Evolutionary conservation across 768 basidiomycete species (phyloP).

Genomic region (Pleurotus tuoliensis): DNA sequence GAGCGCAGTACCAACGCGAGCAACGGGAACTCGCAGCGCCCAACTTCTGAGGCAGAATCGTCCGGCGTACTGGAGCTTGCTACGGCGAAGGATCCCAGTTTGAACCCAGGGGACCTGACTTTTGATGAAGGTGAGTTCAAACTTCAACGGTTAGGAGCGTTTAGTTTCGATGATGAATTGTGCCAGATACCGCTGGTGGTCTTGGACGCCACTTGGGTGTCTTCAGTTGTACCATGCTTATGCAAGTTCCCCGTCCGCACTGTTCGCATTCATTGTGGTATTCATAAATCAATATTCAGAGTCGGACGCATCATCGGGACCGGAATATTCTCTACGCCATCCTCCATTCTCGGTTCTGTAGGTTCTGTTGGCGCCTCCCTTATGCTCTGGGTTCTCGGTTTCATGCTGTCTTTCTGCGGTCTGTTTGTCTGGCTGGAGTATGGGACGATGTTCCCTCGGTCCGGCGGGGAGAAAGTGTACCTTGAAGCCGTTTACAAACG

Average conservation of each 20-base stretch:
- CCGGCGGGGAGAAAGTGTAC: conserved; percentile 63
- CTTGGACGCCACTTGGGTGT: conserved; percentile 57
- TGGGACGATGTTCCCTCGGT: conserved; percentile 61
- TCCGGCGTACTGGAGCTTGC: neutral
- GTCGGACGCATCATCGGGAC: conserved; percentile 59
- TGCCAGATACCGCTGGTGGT: conserved; percentile 46
- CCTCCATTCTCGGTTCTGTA: conserved; percentile 52
- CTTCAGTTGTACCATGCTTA: conserved; percentile 53
- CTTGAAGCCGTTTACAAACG: conserved; percentile 49
- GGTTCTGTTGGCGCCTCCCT: conserved; percentile 57
- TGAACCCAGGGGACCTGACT: conserved; percentile 39
- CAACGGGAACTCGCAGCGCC: too few species aligned
- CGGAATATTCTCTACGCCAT: conserved; percentile 63
- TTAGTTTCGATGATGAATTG: neutral
- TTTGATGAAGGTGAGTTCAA: conserved; percentile 43
- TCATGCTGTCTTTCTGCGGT: conserved; percentile 53
- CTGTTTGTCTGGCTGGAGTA: conserved; percentile 63
- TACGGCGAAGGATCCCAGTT: neutral
- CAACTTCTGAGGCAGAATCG: too few species aligned
- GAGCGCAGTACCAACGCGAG: too few species aligned
- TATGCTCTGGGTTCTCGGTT: conserved; percentile 63
- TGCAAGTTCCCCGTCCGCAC: conserved; percentile 23
- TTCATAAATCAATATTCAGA: conserved; percentile 9
- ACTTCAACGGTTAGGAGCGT: neutral
- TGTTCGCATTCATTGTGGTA: neutral